Base-by-base conservation (phyloP, 148 eudicot genomes). In the Rhododendron simsii region DNA sequence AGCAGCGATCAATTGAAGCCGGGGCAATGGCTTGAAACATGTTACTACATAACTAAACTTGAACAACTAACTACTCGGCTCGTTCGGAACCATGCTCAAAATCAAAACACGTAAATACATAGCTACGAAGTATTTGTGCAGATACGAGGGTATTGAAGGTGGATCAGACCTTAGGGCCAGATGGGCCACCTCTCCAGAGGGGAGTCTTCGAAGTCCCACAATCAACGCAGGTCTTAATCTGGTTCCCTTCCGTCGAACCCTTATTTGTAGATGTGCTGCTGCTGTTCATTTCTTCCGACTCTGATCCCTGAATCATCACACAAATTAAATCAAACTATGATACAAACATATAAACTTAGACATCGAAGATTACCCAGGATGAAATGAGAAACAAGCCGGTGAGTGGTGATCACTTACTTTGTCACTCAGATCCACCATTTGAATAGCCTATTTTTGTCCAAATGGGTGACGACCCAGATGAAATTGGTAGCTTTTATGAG, bases 191-290 rank as follows among this genome's bases (percentile, higher is more conserved):
- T 78, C 99, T 81, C 99, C 99, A 96, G 5, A 96, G 94, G 69
- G 99, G 99, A 75, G 99, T 96, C 88, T 95, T 96, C 0, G 98
- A 90, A 47, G 99, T 94, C 2, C 99, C 99, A 85, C 99, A 96
- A 89, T 96, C 98, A 81, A 89, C 92, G 85, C 99, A 96, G 15
- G 92, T 92, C 87, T 94, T 96, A 1, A 77, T 89, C 26, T 88
- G 88, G 84, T 75, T 86, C 20, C 87, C 93, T 51, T 89, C 93
- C 0, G 94, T 88, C 33, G 91, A 87, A 63, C 61, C 85, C 59
- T 88, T 91, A 18, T 96, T 92, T 71, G 90, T 86, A 84, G 81
- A 82, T 85, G 88, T 88, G 90, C 85, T 85, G 30, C 71, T 55
- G 23, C 61, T 55, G 55, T 80, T 86, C 90, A 90, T 89, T 26